phyloP scores from a whole-genome alignment of 1,139 yeast species.

The Yamadazyma aaseri region DNA sequence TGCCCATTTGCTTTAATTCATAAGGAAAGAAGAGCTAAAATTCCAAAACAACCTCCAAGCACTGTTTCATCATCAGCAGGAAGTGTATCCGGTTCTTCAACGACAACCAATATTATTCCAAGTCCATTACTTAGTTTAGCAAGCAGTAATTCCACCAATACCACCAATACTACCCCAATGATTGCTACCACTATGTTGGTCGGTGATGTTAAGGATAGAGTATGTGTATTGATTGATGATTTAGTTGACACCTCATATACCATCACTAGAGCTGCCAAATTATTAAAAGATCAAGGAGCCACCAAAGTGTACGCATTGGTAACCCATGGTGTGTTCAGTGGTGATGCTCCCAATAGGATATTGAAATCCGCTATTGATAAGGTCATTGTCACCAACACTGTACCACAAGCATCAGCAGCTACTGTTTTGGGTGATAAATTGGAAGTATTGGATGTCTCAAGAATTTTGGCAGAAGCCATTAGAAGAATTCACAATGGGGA shows the following conservation, averaged over 20 bases:
- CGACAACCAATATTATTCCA: neutral
- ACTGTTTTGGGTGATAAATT: conserved; percentile 59
- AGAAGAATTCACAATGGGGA: conserved; percentile 97
- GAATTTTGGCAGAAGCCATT: conserved; percentile 89
- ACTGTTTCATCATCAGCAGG: conserved; percentile 1
- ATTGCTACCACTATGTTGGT: conserved; percentile 85
- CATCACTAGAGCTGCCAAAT: conserved; percentile 84
- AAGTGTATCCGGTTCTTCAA: conserved; percentile 6
- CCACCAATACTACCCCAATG: conserved; percentile 18
- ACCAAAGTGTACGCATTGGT: conserved; percentile 80
- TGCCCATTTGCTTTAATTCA: conserved; percentile 93
- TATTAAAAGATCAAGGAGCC: conserved; percentile 92
- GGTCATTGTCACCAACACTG: conserved; percentile 87
- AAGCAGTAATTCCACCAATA: conserved; percentile 9
- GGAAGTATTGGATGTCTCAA: conserved; percentile 84
- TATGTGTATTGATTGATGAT: conserved; percentile 88
- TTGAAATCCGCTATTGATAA: conserved; percentile 73
- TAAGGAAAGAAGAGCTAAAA: conserved; percentile 77
- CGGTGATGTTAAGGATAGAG: conserved; percentile 84
- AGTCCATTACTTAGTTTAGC: conserved; percentile 9
- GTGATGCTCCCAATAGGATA: conserved; percentile 81
- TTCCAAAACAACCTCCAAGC: conserved; percentile 31
- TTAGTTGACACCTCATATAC: conserved; percentile 93
- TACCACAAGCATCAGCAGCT: conserved; percentile 71
- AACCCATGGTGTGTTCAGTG: conserved; percentile 91